Evolutionary conservation across 345 rosid species (phyloP).

Genomic region (Gossypium arboreum): DNA sequence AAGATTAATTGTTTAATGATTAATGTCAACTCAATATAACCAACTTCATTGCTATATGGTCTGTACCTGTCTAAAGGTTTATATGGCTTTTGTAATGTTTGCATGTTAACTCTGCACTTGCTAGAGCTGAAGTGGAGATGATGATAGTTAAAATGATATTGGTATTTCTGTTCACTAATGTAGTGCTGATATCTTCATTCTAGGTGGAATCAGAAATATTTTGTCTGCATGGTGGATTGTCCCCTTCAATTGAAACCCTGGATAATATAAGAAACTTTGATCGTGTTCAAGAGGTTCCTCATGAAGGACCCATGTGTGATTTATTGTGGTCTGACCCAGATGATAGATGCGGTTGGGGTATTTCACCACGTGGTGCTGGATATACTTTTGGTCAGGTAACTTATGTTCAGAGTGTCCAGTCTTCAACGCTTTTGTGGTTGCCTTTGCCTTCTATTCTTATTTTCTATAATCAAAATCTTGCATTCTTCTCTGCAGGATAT

Average conservation of each 20-base stretch:
- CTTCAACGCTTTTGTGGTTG: neutral
- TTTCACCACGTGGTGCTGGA: conserved; percentile 98
- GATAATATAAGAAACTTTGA: conserved; percentile 92
- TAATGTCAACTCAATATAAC: neutral
- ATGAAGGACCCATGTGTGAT: conserved; percentile 99
- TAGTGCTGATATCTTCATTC: conserved; percentile 11
- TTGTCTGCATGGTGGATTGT: conserved; percentile 97
- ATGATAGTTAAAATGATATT: conserved; percentile 12
- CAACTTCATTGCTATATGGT: neutral
- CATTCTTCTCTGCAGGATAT: conserved; percentile 59
- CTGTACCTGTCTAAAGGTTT: neutral
- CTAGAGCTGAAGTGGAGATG: neutral
- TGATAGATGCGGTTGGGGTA: conserved; percentile 98
- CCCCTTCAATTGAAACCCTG: conserved; percentile 95
- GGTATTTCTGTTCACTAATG: neutral
- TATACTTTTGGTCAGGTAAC: conserved; percentile 95
- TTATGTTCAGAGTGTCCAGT: neutral
- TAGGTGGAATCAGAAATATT: conserved; percentile 98
- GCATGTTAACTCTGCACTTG: neutral
- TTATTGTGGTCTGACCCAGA: conserved; percentile 99
- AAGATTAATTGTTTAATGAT: neutral
- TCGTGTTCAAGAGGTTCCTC: conserved; percentile 98
- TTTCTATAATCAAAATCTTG: conserved; percentile 5
- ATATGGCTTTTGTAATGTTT: too few relatives aligned
- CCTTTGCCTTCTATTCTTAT: neutral